Conservation (phyloP, 1,284 basidiomycete species). For the Apiotrichum montevideense region DNA sequence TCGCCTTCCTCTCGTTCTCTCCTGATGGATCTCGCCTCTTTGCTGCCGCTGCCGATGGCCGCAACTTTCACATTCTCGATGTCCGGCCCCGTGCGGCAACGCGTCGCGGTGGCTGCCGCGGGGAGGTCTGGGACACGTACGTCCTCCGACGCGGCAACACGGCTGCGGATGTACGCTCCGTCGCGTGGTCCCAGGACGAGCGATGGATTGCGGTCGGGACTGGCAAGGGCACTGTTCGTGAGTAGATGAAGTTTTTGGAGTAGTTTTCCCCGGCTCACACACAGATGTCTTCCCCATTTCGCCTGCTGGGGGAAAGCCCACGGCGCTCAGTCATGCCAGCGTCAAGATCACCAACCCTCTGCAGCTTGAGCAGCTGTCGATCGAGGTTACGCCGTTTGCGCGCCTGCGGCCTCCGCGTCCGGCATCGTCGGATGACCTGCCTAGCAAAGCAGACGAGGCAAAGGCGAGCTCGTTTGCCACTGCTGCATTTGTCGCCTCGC, state of each 20-base stretch:
- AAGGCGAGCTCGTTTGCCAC: constrained; percentile 10
- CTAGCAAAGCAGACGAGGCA: not conserved
- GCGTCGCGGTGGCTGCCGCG: constrained; percentile 14
- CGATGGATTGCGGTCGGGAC: constrained; percentile 66
- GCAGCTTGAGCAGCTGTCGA: constrained; percentile 54
- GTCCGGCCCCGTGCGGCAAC: constrained; percentile 27
- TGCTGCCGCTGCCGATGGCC: constrained; percentile 58
- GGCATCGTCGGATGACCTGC: not conserved
- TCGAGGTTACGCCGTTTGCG: constrained; percentile 56
- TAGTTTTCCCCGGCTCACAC: too few species aligned
- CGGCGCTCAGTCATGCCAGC: constrained; percentile 59
- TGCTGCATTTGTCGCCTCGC: constrained; percentile 14
- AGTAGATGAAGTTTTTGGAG: constrained; percentile 16
- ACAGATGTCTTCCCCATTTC: constrained; percentile 69
- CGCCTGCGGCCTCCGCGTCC: constrained; percentile 47
- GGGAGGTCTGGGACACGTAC: constrained; percentile 59
- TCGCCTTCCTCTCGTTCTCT: constrained; percentile 57
- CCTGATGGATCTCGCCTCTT: constrained; percentile 57
- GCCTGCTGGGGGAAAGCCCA: constrained; percentile 65
- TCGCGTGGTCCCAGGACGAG: constrained; percentile 56
- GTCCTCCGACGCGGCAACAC: constrained; percentile 66
- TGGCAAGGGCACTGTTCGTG: constrained; percentile 48
- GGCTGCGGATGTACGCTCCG: constrained; percentile 56
- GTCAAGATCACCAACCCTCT: constrained; percentile 56
- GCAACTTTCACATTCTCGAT: constrained; percentile 56